Conservation (phyloP, 768 basidiomycete genomes). For the Mrakia blollopis region DNA sequence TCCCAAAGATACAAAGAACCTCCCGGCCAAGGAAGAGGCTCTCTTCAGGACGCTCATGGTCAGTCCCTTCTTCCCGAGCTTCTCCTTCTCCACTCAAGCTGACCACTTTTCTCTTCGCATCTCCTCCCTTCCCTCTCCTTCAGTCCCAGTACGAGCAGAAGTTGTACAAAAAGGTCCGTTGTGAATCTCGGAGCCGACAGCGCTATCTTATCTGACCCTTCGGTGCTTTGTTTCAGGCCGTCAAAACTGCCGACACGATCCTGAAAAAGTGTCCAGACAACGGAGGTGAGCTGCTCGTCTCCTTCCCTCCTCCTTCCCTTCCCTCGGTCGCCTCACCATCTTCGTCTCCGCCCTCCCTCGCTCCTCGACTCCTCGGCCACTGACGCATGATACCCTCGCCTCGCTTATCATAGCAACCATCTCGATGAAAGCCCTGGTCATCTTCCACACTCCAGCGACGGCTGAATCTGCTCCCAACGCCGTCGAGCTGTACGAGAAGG, state of each 20-base stretch:
- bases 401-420: constrained; percentile 63
- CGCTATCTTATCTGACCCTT: background rate
- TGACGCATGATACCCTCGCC: background rate
- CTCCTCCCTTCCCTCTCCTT: background rate
- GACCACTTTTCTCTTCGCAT: background rate
- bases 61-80: constrained; percentile 19
- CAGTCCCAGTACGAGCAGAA: constrained; percentile 75
- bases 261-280: constrained; percentile 93
- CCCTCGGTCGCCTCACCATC: background rate
- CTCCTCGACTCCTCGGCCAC: background rate
- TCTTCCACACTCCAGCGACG: constrained; percentile 53
- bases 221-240: constrained; percentile 47
- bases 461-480: constrained; percentile 47
- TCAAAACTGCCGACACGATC: constrained; percentile 86
- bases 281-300: constrained; percentile 62
- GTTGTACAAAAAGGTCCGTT: constrained; percentile 63
- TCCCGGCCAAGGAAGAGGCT: constrained; percentile 75
- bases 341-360: background rate
- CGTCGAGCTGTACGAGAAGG: constrained; percentile 44
- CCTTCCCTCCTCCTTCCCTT: background rate
- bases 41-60: constrained; percentile 82
- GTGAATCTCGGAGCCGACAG: background rate
- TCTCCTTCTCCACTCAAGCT: background rate
- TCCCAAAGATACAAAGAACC: constrained; percentile 34
- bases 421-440: constrained; percentile 87